These are phyloP conservation scores for Vicia sativa DNA, from an alignment of 306 rosid genomes.

Conservation along the genomic window DNA sequence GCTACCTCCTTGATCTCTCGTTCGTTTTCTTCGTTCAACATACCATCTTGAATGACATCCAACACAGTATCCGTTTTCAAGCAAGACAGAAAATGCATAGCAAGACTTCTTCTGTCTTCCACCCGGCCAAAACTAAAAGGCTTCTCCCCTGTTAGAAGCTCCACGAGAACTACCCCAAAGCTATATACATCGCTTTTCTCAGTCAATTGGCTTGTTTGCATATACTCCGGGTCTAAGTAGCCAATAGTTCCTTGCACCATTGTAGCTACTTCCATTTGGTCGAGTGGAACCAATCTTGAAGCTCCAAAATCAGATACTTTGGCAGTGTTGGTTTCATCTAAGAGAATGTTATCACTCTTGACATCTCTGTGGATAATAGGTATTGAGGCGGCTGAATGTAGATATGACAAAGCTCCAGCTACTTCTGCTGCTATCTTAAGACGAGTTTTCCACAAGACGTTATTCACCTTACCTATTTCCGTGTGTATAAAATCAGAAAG, in stretches of 20 bases:
- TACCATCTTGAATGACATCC: not conserved
- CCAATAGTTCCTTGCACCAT: slow-evolving; percentile 16
- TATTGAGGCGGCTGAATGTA: not conserved
- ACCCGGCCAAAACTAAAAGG: not conserved
- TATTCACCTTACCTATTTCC: not conserved
- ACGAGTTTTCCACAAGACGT: not conserved
- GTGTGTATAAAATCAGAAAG: not conserved
- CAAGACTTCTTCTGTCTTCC: not conserved
- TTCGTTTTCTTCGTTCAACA: not conserved
- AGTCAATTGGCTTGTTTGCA: slow-evolving; percentile 10
- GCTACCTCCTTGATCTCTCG: slow-evolving; percentile 3
- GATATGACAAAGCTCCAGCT: slow-evolving; percentile 6
- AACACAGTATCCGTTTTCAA: not conserved
- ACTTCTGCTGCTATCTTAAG: not conserved
- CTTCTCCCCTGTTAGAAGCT: not conserved
- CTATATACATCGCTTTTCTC: slow-evolving; percentile 9
- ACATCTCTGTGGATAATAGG: slow-evolving; percentile 1
- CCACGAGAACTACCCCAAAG: not conserved
- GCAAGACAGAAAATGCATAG: slow-evolving; percentile 7
- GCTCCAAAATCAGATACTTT: slow-evolving; percentile 13
- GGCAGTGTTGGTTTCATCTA: not conserved
- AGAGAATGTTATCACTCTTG: slow-evolving; percentile 14
- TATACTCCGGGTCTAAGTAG: slow-evolving; percentile 8
- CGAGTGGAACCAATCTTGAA: slow-evolving; percentile 6
- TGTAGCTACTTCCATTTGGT: not conserved